Base-by-base conservation (phyloP, 2,329 filamentous ascomycete genomes). In the Lachnellula hyalina region DNA sequence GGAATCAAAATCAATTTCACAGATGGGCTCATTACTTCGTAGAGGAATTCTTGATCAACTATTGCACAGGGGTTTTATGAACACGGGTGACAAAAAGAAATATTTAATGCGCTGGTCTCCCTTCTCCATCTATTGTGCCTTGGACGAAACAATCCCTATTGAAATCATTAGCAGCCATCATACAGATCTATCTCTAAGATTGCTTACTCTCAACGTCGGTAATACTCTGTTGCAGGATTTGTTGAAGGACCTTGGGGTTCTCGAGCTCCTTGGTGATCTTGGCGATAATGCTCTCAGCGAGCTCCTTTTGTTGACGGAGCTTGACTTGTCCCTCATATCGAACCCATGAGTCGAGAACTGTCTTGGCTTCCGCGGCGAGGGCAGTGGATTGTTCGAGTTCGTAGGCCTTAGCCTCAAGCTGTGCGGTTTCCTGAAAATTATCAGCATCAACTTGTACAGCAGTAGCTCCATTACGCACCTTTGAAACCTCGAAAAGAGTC, bases 251-350 rank as follows among this genome's bases (percentile, higher is more conserved):
- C 85, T 92, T 97, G 74, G 95, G 94, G 83, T 89, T 96, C 83
- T 96, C 90, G 56, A 99, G 85, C 83, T 97, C 93, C 85, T 97
- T 97, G 77, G 89, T 87, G 72, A 97, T 94, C 85, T 96, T 99
- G 81, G 88, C 85, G 70, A 99, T 97, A 75, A 99, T 81, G 74
- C 79, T 84, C 72, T 96, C 86, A 63, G 94, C 90, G 64, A 99
- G 85, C 83, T 99, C 94, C 77, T 83, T 87, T 84, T 99, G 94
- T 82, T 99, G 91, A 74, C 94, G 88, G 81, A 93, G 88, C 89
- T 97, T 99, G 72, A 99, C 92, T 82, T 97, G 94, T 68, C 89
- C 80, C 81, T 99, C 94, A 77, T 99, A 99, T 73, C 94, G 89
- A 63, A 97, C 92, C 95, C 94, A 99, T 55, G 91, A 96, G 75